Evolutionary conservation across 805 yeast genomes (phyloP).

Genomic region (Diddensiella santjacobensis): DNA sequence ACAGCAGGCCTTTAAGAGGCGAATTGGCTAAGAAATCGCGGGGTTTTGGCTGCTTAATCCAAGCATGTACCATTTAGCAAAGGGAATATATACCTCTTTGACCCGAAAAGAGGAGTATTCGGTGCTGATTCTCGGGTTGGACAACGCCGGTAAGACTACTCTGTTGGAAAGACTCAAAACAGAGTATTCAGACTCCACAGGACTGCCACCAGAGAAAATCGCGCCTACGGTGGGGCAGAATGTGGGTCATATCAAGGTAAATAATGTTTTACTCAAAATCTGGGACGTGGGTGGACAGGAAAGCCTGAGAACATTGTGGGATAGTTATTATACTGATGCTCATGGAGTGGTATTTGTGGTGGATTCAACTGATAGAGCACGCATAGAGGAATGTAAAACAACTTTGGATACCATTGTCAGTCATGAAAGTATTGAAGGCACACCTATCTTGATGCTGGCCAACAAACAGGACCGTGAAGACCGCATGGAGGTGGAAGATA

Average conservation of each 20-base stretch:
- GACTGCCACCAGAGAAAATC: conserved; percentile 50
- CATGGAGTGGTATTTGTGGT: conserved; percentile 92
- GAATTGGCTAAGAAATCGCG: not conserved
- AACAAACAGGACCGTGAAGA: conserved; percentile 84
- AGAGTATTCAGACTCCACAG: conserved; percentile 39
- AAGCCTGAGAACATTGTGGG: conserved; percentile 80
- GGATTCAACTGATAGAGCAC: conserved; percentile 80
- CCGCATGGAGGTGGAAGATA: conserved; percentile 68
- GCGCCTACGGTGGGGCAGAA: conserved; percentile 96
- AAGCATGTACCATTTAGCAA: conserved; percentile 63
- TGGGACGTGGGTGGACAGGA: conserved; percentile 98
- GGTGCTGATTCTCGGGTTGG: conserved; percentile 79
- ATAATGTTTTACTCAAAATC: conserved; percentile 53
- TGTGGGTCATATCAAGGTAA: conserved; percentile 40
- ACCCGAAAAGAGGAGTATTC: conserved; percentile 66
- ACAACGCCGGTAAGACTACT: conserved; percentile 95
- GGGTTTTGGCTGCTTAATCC: no score
- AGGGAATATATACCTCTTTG: conserved; percentile 55
- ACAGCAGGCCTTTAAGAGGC: no score
- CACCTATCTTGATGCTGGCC: conserved; percentile 91
- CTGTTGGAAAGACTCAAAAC: conserved; percentile 63
- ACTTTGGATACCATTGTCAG: conserved; percentile 53
- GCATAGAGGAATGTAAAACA: conserved; percentile 78
- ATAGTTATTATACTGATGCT: conserved; percentile 75
- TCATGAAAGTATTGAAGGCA: conserved; percentile 62